A percentile compares a stretch with the other conserved stretches of the same genome.
These are phyloP conservation scores for Scenedesmus sp. DNA, from an alignment of 163 green algal genomes.

Conservation along the genomic window DNA sequence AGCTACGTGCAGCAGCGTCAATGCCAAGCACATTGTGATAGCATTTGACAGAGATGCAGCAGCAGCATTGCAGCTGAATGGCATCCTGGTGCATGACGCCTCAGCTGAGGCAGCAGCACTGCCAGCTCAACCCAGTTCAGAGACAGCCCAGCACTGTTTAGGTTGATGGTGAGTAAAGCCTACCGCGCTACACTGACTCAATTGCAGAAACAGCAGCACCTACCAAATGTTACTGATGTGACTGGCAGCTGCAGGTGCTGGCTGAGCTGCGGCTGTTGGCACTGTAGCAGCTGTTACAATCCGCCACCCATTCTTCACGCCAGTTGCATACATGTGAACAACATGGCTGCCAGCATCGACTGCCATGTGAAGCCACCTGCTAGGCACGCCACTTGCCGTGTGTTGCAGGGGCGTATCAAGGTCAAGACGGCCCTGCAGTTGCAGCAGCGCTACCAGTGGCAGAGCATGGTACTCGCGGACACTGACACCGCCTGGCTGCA, in stretches of 20 bases:
- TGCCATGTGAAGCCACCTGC: too few relatives aligned
- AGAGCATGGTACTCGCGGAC: slow-evolving; percentile 2
- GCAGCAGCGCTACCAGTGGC: slow-evolving; percentile 31
- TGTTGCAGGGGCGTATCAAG: slow-evolving; percentile 11
- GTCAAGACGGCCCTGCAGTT: not conserved
- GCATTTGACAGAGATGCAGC: slow-evolving; percentile 21
- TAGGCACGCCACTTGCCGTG: too few relatives aligned
- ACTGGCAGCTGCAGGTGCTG: too few relatives aligned
- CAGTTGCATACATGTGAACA: too few relatives aligned
- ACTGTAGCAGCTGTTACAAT: too few relatives aligned
- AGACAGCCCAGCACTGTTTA: not conserved
- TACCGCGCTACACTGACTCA: too few relatives aligned
- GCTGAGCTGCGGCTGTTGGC: too few relatives aligned
- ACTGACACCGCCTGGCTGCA: slow-evolving; percentile 13
- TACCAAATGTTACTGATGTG: too few relatives aligned
- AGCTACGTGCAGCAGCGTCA: not conserved
- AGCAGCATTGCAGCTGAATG: slow-evolving; percentile 25
- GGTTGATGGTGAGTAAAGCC: not conserved
- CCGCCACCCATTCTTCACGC: too few relatives aligned
- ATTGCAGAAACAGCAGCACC: too few relatives aligned
- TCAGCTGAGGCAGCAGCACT: not conserved
- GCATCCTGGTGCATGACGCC: slow-evolving; percentile 9
- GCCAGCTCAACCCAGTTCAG: not conserved
- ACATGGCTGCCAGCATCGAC: too few relatives aligned
- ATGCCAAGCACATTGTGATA: not conserved